Evolutionary conservation across 2,329 filamentous ascomycete genomes (phyloP).

Genomic region (Hymenoscyphus repandus): DNA sequence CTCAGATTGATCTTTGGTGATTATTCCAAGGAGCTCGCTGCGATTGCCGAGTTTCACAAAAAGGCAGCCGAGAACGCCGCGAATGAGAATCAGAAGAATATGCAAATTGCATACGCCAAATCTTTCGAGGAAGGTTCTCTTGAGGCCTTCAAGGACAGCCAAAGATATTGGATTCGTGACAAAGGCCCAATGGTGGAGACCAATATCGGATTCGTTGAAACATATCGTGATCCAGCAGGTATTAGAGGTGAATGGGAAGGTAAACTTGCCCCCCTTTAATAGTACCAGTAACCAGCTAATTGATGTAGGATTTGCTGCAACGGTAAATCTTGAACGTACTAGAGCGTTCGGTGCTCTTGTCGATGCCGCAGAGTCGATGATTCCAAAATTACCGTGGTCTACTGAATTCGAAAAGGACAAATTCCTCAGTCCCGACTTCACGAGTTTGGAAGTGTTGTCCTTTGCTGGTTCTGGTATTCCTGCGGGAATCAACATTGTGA

Average conservation of each 20-base stretch:
- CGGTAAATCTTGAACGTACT: constrained; percentile 88
- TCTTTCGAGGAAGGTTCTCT: constrained; percentile 73
- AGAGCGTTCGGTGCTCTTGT: constrained; percentile 83
- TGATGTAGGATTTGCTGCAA: constrained; percentile 55
- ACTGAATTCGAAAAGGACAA: constrained; percentile 92
- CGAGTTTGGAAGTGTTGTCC: constrained; percentile 83
- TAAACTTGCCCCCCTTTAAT: constrained; percentile 4
- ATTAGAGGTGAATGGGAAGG: constrained; percentile 82
- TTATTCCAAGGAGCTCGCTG: constrained; percentile 64
- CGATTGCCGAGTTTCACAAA: constrained; percentile 60
- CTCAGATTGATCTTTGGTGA: constrained; percentile 72
- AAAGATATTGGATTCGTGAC: constrained; percentile 77
- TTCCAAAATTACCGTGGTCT: constrained; percentile 84
- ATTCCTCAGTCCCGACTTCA: constrained; percentile 94
- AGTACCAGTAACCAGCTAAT: neutral
- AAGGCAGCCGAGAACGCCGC: constrained; percentile 64
- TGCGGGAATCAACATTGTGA: constrained; percentile 58
- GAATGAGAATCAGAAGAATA: constrained; percentile 69
- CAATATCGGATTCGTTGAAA: constrained; percentile 79
- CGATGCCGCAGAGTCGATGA: constrained; percentile 71
- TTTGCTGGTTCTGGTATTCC: constrained; percentile 65
- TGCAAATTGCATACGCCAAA: constrained; percentile 68
- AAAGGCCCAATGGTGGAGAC: constrained; percentile 75
- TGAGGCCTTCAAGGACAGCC: constrained; percentile 73
- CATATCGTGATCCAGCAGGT: constrained; percentile 77